Base-by-base conservation (phyloP, 106 monocot species). In the Agapanthus africanus region DNA sequence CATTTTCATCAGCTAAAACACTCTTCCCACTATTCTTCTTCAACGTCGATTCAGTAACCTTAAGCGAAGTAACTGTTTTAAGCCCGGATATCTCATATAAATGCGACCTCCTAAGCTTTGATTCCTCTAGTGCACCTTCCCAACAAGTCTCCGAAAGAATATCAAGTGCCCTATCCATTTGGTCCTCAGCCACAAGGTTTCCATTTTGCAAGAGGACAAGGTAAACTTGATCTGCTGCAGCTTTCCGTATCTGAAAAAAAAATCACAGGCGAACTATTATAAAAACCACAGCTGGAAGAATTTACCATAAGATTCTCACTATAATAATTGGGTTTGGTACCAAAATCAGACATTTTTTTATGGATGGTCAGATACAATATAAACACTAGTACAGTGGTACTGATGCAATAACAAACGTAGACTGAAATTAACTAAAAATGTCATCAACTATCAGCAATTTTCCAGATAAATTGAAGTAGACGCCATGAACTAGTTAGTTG, bases 161-260 rank as follows among this genome's bases (percentile, higher is more conserved):
- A 79, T 93, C 89, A 13, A 87, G 72, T 5, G 79, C 85, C 65
- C 27, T 78, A 21, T 73, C 92, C 60, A 74, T 63, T 66, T 71
- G 82, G 15, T 83, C 80, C 33, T 76, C 77, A 19, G 56, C 35
- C 30, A 87, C 34, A 9, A 85, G 69, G 57, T 80, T 74, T 4
- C 46, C 70, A 62, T 78, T 93, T 77, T 99, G 89, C 49, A 90
- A 62, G 33, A 99, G 71, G n/a, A 90, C 93, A 52, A 90, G 89
- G 69, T 93, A 99, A 7, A 87, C 81, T 70, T 99, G 92, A 81
- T 99, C 92, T 11, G 99, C 99, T 19, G 87, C 78, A 51, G 80
- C 79, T 73, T 83, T 99, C 0, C 93, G 80, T 54, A 93, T 93
- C 89, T 92, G 74, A 47, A 51, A 50, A 8, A 0, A 13, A 4